Evolutionary conservation across 495 filamentous ascomycete species (phyloP), one percentile per base, ranked within the genome.

Genomic region (Aspergillus heteromorphus): DNA sequence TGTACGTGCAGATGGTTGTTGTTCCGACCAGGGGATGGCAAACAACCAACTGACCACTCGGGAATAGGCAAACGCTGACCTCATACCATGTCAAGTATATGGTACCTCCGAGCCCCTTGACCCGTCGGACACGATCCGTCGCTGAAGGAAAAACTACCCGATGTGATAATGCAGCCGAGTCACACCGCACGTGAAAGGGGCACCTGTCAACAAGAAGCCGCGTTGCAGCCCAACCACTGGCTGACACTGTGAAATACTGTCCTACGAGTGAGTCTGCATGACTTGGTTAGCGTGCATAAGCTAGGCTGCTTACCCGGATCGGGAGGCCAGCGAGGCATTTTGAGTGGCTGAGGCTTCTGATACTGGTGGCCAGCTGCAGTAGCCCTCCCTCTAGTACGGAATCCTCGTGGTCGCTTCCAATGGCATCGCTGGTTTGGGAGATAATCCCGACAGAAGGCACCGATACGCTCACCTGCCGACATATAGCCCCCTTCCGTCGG

Each of bases 231-330:
- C 14, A 13, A 38, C n/a, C 34, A 38, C n/a, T 38, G 34, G 34
- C 34, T 38, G 34, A 1, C 34, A 4, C 4, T n/a, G 13, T 14
- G n/a, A 38, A 38, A 38, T 38, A 43, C 29, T 47, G 0, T 29
- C n/a, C 43, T 23, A 47, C 43, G 43, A 47, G 43, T 29, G 21
- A 47, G 43, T 27, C 43, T 47, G 43, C 43, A 47, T 27, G 43
- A 27, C 17, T 27, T 38, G 1, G n/a, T 38, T 38, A 38, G 34
- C 34, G 34, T n/a, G 34, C 34, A 38, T 38, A 13, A 13, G n/a
- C 34, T 38, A 38, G 34, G 34, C 34, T 4, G 34, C 34, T 38
- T 38, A 38, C 34, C 34, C 34, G 11, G 34, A 13, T 38, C n/a
- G 34, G 34, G 34, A 38, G n/a, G 8, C n/a, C 10, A 38, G 34